Conservation (phyloP, 306 rosid genomes). For the Sicyos edulis region DNA sequence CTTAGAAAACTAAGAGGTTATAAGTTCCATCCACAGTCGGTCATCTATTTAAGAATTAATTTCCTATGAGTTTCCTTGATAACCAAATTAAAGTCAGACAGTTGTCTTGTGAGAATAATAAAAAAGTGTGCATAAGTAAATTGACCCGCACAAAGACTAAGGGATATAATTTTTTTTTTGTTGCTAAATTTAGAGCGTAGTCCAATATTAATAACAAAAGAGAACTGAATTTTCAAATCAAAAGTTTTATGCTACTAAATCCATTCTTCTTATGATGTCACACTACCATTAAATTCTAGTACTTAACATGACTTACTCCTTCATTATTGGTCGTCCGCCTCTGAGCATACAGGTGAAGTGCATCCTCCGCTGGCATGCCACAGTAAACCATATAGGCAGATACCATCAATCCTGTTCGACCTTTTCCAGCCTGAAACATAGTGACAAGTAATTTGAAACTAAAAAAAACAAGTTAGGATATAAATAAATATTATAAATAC, state of each 20-base stretch:
- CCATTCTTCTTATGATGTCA: background rate
- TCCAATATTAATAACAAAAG: constrained; percentile 11
- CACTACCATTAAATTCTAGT: constrained; percentile 22
- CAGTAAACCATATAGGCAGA: constrained; percentile 64
- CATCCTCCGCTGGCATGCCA: constrained; percentile 81
- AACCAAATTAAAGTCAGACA: no score
- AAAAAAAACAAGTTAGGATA: constrained; percentile 2
- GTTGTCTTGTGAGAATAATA: no score
- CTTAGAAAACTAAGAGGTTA: no score
- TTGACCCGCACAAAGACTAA: no score
- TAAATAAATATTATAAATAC: background rate
- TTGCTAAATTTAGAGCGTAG: background rate
- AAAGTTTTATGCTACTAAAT: background rate
- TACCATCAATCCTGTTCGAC: constrained; percentile 95
- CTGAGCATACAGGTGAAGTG: constrained; percentile 81
- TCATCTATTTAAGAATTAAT: no score
- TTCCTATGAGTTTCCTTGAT: no score
- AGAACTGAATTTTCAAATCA: background rate
- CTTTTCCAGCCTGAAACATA: constrained; percentile 85
- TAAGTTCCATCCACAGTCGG: no score
- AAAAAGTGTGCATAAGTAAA: no score
- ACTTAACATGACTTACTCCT: constrained; percentile 87
- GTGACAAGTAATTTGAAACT: constrained; percentile 15
- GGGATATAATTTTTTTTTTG: background rate
- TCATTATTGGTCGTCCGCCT: constrained; percentile 85